phyloP scores from a whole-genome alignment of 768 basidiomycete genomes.

The Panaeolus cyanescens region DNA sequence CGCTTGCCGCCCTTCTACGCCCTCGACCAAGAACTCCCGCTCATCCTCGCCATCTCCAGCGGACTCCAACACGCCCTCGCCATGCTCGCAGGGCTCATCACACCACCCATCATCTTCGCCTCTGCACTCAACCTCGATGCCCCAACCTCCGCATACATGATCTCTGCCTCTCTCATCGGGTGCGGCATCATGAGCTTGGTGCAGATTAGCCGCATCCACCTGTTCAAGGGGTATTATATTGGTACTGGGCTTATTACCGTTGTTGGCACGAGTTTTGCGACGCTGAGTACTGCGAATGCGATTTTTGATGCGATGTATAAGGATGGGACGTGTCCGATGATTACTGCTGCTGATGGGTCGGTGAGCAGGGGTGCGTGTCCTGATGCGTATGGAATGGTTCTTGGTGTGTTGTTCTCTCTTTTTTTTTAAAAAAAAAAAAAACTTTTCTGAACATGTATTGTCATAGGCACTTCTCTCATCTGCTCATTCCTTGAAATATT shows the following conservation, averaged over 20 bases:
- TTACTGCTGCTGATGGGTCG: conserved; percentile 57
- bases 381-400: conserved; percentile 77
- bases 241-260: conserved; percentile 84
- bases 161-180: conserved; percentile 80
- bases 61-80: conserved; percentile 79
- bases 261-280: conserved; percentile 81
- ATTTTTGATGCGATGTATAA: conserved; percentile 78
- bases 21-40: conserved; percentile 70
- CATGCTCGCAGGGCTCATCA: conserved; percentile 83
- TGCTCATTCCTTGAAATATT: conserved; percentile 83
- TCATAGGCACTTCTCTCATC: conserved; percentile 69
- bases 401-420: conserved; percentile 44
- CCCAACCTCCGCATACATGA: conserved; percentile 69
- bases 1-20: conserved; percentile 73
- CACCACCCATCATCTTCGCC: conserved; percentile 82
- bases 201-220: conserved; percentile 71
- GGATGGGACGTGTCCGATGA: conserved; percentile 75
- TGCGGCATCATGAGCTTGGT: conserved; percentile 76
- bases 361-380: conserved; percentile 65
- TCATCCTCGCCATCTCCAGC: conserved; percentile 69
- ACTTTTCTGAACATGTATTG: neutral
- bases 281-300: conserved; percentile 74
- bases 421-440: neutral
- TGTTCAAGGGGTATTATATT: conserved; percentile 66
- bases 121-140: conserved; percentile 60